Evolutionary conservation across 805 yeast genomes (phyloP), one percentile per base, ranked within the genome.

Genomic region (Yamadazyma olivae): DNA sequence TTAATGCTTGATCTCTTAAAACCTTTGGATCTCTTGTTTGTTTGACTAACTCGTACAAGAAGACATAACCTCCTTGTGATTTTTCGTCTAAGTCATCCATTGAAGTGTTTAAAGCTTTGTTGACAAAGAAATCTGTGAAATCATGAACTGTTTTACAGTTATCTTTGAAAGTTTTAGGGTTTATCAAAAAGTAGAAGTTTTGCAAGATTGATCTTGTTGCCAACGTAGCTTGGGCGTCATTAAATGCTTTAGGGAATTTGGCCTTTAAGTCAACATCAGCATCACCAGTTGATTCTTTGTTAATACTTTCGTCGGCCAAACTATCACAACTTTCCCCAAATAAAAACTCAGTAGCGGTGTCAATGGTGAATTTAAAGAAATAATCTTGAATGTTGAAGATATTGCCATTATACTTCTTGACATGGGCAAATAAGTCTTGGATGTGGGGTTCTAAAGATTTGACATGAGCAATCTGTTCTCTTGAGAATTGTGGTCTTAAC

Each of bases 401-500:
- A 13, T 36, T 18, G 3, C 70, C 70, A 3, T 43, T 29, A 17
- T 36, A 16, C 10, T 53, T 51, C 26, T 46, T 50, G 20, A 67
- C 40, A 39, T 64, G 70, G 26, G 49, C 46, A 12, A 56, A 56
- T 30, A 67, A 51, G 7, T 48, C 50, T 40, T 64, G 69, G 12
- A 66, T 36, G 43, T 67, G 72, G 10, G 70, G 69, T 38, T 67
- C 72, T 46, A 66, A 53, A 4, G 55, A 17, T 35, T 54, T 50
- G 13, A 65, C 69, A 37, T 67, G 71, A 6, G 69, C 59, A 36
- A 66, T 60, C 43, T 67, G 69, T 36, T 64, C 71, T 49, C 70
- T 53, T 10, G 70, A 64, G 43, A 67, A 67, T 43, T 67, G 71
- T 2, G 72, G 72, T 42, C 71, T 56, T 41, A 66, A 57, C 71